Evolutionary conservation across 1,139 yeast genomes (phyloP).

Genomic region (Yamadazyma oceani): DNA sequence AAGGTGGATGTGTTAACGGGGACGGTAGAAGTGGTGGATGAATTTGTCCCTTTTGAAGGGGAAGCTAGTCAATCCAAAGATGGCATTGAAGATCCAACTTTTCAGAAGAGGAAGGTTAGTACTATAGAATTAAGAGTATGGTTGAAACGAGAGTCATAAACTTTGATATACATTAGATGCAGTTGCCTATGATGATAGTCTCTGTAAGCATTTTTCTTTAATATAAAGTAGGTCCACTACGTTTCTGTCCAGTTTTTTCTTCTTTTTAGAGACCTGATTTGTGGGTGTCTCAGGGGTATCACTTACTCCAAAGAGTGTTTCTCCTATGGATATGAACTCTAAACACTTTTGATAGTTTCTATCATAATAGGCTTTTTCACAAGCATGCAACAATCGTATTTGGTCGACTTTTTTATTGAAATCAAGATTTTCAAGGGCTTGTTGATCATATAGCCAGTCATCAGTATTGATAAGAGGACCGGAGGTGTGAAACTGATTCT

Average conservation of each 20-base stretch:
- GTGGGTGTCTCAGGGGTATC: slow-evolving; percentile 25
- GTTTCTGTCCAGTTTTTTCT: slow-evolving; percentile 44
- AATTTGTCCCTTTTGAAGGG: slow-evolving; percentile 33
- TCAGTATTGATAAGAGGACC: slow-evolving; percentile 56
- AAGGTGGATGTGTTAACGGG: slow-evolving; percentile 57
- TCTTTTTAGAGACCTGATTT: slow-evolving; percentile 23
- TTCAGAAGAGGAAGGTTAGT: slow-evolving; percentile 55
- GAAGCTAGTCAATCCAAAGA: not conserved
- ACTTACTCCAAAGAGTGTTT: slow-evolving; percentile 29
- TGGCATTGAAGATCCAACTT: slow-evolving; percentile 36
- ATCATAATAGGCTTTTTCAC: slow-evolving; percentile 52
- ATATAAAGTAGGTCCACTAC: slow-evolving; percentile 46
- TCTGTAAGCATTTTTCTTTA: slow-evolving; percentile 35
- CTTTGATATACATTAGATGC: not conserved
- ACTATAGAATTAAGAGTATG: slow-evolving; percentile 57
- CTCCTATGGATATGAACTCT: slow-evolving; percentile 28
- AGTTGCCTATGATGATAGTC: slow-evolving; percentile 3
- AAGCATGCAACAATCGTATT: slow-evolving; percentile 36
- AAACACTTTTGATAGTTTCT: slow-evolving; percentile 47
- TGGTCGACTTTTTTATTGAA: slow-evolving; percentile 33
- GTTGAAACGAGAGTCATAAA: slow-evolving; percentile 26
- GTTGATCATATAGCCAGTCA: slow-evolving; percentile 42
- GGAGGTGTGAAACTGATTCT: slow-evolving; percentile 34
- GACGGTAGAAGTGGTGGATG: slow-evolving; percentile 64
- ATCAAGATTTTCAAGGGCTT: slow-evolving; percentile 22